Evolutionary conservation across 1,284 basidiomycete species (phyloP).

Genomic region (Apiotrichum veenhuisii): DNA sequence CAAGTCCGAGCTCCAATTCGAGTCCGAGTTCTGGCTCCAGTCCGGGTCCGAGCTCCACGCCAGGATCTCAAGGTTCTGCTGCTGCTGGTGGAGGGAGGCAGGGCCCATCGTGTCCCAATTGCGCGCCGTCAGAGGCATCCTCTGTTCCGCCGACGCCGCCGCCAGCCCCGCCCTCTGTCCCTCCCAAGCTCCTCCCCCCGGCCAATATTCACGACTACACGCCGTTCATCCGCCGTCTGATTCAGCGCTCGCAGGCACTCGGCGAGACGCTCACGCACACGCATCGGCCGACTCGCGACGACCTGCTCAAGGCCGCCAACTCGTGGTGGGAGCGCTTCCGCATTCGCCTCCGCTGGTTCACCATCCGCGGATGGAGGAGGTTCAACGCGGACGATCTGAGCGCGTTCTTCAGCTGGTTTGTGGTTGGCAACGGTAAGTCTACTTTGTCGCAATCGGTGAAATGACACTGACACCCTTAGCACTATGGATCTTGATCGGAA

Average conservation of each 20-base stretch:
- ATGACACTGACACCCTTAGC: slow-evolving; percentile 23
- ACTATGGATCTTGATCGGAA: slow-evolving; percentile 84
- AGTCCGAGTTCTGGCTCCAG: neutral
- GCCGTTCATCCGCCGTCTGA: slow-evolving; percentile 68
- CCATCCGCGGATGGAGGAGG: slow-evolving; percentile 87
- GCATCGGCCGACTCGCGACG: slow-evolving; percentile 78
- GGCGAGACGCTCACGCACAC: slow-evolving; percentile 58
- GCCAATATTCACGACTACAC: slow-evolving; percentile 60
- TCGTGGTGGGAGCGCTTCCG: slow-evolving; percentile 85
- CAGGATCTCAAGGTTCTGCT: neutral
- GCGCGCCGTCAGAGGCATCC: neutral
- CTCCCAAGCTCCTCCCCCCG: neutral
- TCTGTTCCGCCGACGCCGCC: slow-evolving; percentile 8
- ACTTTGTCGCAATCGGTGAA: too few species aligned
- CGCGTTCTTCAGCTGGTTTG: slow-evolving; percentile 90
- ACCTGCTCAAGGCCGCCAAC: slow-evolving; percentile 78
- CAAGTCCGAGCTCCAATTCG: too few species aligned
- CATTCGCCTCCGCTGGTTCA: slow-evolving; percentile 97
- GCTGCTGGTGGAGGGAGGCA: neutral
- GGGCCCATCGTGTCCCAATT: slow-evolving; percentile 1
- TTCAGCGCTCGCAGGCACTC: slow-evolving; percentile 30
- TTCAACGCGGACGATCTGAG: slow-evolving; percentile 97
- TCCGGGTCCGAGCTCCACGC: too few species aligned
- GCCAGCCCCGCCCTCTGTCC: slow-evolving; percentile 9
- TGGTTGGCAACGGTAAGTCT: slow-evolving; percentile 76